phyloP scores from a whole-genome alignment of 441 rosid genomes.

The Adansonia gregorii region DNA sequence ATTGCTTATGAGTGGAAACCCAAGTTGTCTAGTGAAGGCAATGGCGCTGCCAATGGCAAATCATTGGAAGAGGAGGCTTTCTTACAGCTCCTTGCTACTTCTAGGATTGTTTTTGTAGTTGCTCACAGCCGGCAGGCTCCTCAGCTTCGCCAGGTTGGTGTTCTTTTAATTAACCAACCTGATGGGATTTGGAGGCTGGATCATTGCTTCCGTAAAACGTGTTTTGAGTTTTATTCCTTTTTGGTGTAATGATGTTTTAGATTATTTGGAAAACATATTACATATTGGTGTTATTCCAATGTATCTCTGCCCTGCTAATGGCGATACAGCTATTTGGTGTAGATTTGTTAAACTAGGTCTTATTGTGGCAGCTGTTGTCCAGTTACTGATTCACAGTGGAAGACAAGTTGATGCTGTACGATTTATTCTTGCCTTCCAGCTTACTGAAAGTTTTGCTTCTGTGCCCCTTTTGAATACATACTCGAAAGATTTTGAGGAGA shows the following conservation, averaged over 20 bases:
- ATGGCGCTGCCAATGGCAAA: slow-evolving; percentile 40
- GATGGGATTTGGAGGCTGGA: slow-evolving; percentile 39
- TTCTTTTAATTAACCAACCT: slow-evolving; percentile 44
- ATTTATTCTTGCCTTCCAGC: slow-evolving; percentile 47
- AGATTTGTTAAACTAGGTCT: slow-evolving; percentile 16
- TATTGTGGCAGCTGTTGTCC: slow-evolving; percentile 47
- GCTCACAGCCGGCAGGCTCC: slow-evolving; percentile 48
- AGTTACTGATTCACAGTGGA: slow-evolving; percentile 38
- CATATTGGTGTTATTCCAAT: slow-evolving; percentile 16
- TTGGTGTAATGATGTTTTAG: slow-evolving; percentile 23
- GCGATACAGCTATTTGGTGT: slow-evolving; percentile 6
- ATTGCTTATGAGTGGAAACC: slow-evolving; percentile 53
- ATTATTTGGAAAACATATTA: slow-evolving; percentile 6
- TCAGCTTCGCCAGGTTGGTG: slow-evolving; percentile 47
- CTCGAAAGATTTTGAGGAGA: slow-evolving; percentile 53
- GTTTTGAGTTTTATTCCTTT: slow-evolving; percentile 20
- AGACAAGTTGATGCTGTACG: slow-evolving; percentile 49
- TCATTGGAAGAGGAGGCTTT: slow-evolving; percentile 49
- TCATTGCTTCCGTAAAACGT: slow-evolving; percentile 34
- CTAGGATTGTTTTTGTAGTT: slow-evolving; percentile 47
- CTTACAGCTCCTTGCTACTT: slow-evolving; percentile 54
- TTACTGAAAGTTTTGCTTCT: slow-evolving; percentile 41
- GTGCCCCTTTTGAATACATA: slow-evolving; percentile 46
- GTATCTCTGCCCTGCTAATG: background rate
- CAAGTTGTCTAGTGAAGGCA: slow-evolving; percentile 42